Evolutionary conservation across 2,329 filamentous ascomycete species (phyloP), one percentile per base, ranked within the genome.

Genomic region (Aspergillus costaricaensis): DNA sequence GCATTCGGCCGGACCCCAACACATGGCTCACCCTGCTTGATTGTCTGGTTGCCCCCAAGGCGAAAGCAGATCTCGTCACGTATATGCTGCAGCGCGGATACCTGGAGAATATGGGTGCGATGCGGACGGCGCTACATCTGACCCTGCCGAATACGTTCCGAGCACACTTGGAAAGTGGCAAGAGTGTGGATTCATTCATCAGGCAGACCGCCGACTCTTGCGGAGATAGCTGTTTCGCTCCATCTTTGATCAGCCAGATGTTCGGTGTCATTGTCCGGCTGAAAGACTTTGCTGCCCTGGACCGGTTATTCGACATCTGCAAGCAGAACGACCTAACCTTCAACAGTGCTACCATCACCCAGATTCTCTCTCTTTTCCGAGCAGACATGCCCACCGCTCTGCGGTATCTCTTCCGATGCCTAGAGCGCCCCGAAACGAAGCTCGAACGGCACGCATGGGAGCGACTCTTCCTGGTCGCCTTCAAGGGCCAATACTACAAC

Each of bases 11-110:
- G 12, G 77, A 80, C 58, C 62, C 70, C n/a, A 44, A 69, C 19
- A 81, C 77, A 5, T 82, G 80, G 80, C 60, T 78, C 41, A 68
- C 73, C 6, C 73, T 81, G 52, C 65, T 80, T 54, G 57, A 72
- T 21, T 69, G 68, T 44, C 58, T 71, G 57, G 55, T 70, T 27
- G 69, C 65, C 14, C 68, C 69, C 9, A 65, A 62, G 21, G 66
- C 69, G n/a, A 76, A 72, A 65, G 57, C 62, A 6, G 48, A 65
- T 7, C 61, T 79, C 12, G 64, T 76, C 21, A 62, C 65, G 12
- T 65, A 68, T 38, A 74, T 80, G 70, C 59, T 66, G 23, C 64
- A 71, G 48, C 67, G 68, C n/a, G 73, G 74, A 14, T 65, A 74
- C 23, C 60, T 79, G 49, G 58, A 68, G 6, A 65, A 72, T 5